Base-by-base conservation (phyloP, 1,284 basidiomycete species). In the Puccinia coronata region DNA sequence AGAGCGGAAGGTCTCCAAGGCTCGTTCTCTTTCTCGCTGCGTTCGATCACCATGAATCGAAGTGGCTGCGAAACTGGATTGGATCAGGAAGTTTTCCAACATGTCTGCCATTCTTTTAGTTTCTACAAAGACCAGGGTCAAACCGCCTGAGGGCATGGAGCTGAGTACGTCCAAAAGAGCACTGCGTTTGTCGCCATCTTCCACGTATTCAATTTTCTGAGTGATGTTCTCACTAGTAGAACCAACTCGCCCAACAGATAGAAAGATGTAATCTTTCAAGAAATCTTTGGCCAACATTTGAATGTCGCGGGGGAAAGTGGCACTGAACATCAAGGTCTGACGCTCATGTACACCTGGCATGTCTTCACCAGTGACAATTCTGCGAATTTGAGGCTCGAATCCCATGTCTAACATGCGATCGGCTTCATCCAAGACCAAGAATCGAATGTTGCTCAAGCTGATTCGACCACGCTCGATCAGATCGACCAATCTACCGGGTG, bases 361-460 rank as follows among this genome's bases (percentile, higher is more conserved):
- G 87, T 99, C 97, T 86, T 96, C 95, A 83, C 93, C 93, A 87
- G 98, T 94, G 43, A 99, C 97, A 86, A 99, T 99, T 73, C 95
- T 91, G 83, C 96, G 91, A 86, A 99, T 99, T 88, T 99, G 96
- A 82, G 97, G 97, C 88, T 99, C 96, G 90, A 99, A 99, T 93
- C 96, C 96, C 96, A 99, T 99, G 89, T 99, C 96, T 85, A 99
- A 91, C 96, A 99, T 99, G 86, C 96, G 93, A 89, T 99, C 97
- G 82, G 96, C 97, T 89, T 99, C 97, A 86, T 99, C 97, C 82
- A 99, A 92, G 49, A 99, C 97, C 77, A 99, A 92, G 88, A 97
- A 99, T 85, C 94, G 92, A 88, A 99, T 92, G 88, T 98, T 98
- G 85, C 93, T 91, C 82, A 99, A 90, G 86, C 92, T 94, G 89